Percentiles rank a stretch among this genome's conserved stretches.
Evolutionary conservation across 208 protist genomes (phyloP).

Genomic region (Wallacemonas rigidus): DNA sequence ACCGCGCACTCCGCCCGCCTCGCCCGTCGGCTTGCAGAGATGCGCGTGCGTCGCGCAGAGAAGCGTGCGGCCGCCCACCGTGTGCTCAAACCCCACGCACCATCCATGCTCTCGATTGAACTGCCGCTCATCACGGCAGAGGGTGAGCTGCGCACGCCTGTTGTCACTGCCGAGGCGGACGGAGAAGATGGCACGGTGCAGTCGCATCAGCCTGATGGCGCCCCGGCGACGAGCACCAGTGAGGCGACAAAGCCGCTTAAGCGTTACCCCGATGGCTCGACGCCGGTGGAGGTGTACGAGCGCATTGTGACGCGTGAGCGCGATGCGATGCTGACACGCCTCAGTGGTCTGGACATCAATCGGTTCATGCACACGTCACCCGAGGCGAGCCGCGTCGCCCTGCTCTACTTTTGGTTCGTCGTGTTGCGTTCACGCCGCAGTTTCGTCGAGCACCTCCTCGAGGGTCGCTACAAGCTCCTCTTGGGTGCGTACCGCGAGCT

Average conservation of each 20-base stretch:
- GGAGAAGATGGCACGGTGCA: background rate
- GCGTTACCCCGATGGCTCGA: constrained; percentile 7
- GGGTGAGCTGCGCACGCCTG: constrained; percentile 8
- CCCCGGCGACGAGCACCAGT: background rate
- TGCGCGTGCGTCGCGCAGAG: background rate
- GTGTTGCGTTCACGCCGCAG: constrained; percentile 51
- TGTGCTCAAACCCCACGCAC: constrained; percentile 18
- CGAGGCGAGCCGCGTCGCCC: constrained; percentile 45
- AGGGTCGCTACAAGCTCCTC: constrained; percentile 49
- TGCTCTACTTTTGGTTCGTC: constrained; percentile 69
- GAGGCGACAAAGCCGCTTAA: background rate
- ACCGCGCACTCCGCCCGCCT: background rate
- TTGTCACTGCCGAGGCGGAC: background rate
- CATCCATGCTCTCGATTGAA: constrained; percentile 25
- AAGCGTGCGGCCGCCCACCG: background rate
- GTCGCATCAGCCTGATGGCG: no score
- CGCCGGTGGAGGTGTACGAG: constrained; percentile 34
- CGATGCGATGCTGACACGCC: constrained; percentile 32
- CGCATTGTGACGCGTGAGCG: constrained; percentile 44
- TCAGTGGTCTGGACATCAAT: constrained; percentile 48
- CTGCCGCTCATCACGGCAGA: constrained; percentile 20
- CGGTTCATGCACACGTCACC: constrained; percentile 44
- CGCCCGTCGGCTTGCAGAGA: background rate
- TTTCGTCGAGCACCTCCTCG: constrained; percentile 44
- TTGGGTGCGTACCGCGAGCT: constrained; percentile 42